Conservation (phyloP, 495 filamentous ascomycete genomes). For the Penicillium subrubescens region DNA sequence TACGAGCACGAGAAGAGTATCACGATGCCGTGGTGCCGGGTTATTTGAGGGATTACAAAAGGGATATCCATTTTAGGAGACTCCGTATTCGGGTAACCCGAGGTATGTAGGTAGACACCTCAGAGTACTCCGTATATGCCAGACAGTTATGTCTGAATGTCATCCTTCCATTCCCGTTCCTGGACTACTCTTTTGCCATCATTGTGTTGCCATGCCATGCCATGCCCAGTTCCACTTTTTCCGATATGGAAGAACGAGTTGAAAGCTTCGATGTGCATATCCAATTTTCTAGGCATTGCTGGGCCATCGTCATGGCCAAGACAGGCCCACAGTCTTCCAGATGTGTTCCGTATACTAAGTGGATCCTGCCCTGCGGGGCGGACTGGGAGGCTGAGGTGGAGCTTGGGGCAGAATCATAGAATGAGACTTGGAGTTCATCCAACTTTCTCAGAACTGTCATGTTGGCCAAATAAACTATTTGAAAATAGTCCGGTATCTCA, state of each 20-base stretch:
- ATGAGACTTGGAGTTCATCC: too few relatives aligned
- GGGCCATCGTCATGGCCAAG: conserved; percentile 24
- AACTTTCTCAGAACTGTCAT: not conserved
- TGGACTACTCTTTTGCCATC: conserved; percentile 10
- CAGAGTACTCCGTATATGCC: not conserved
- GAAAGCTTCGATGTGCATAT: not conserved
- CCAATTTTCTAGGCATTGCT: conserved; percentile 9
- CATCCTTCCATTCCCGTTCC: conserved; percentile 24
- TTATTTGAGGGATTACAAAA: not conserved
- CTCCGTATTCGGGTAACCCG: conserved; percentile 12
- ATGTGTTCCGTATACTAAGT: conserved; percentile 30
- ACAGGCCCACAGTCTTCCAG: conserved; percentile 20
- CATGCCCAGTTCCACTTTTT: conserved; percentile 8
- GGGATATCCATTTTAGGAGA: not conserved
- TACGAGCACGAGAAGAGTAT: not conserved
- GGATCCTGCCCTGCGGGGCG: not conserved
- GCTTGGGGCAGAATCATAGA: too few relatives aligned
- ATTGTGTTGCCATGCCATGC: conserved; percentile 12
- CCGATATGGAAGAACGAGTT: not conserved
- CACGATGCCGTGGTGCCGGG: not conserved
- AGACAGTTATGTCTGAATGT: conserved; percentile 6
- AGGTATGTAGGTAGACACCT: conserved; percentile 12
- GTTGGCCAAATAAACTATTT: not conserved
- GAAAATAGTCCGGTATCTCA: not conserved
- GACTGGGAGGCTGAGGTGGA: not conserved